Evolutionary conservation across 2,329 filamentous ascomycete genomes (phyloP).

Genomic region (Cytospora schulzeri): DNA sequence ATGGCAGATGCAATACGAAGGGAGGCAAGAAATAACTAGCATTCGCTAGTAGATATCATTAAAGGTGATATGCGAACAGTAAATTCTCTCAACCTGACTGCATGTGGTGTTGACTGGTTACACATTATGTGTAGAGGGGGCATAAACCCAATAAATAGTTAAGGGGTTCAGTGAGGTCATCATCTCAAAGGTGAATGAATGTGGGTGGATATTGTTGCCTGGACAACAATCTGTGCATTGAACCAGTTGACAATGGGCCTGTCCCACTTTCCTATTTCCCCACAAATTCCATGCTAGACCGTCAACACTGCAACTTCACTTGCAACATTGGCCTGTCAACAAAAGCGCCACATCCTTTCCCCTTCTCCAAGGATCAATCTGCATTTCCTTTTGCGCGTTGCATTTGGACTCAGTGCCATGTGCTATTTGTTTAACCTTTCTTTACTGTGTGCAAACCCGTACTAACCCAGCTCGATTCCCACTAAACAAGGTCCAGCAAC

Average conservation of each 20-base stretch:
- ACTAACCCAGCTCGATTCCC: conserved; percentile 1
- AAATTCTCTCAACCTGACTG: background rate
- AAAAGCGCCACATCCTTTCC: conserved; percentile 8
- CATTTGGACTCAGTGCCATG: conserved; percentile 12
- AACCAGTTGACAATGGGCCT: background rate
- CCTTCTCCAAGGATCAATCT: conserved; percentile 1
- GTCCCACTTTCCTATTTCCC: background rate
- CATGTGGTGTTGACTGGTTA: no score
- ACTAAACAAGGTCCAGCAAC: background rate
- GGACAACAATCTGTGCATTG: background rate
- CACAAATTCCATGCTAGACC: conserved; percentile 19
- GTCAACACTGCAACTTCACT: conserved; percentile 14
- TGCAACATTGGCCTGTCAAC: conserved; percentile 13
- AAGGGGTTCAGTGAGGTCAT: background rate
- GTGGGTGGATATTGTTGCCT: conserved; percentile 1
- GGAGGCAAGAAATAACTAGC: background rate
- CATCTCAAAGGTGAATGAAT: background rate
- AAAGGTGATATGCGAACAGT: no score
- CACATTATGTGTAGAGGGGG: no score
- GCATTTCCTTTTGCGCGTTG: conserved; percentile 2
- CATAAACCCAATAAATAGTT: background rate
- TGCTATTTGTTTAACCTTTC: conserved; percentile 3
- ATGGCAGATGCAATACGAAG: background rate
- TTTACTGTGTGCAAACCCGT: conserved; percentile 1
- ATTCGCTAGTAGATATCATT: no score